phyloP scores from a whole-genome alignment of 1,139 yeast species.

The Yamadazyma oceani region DNA sequence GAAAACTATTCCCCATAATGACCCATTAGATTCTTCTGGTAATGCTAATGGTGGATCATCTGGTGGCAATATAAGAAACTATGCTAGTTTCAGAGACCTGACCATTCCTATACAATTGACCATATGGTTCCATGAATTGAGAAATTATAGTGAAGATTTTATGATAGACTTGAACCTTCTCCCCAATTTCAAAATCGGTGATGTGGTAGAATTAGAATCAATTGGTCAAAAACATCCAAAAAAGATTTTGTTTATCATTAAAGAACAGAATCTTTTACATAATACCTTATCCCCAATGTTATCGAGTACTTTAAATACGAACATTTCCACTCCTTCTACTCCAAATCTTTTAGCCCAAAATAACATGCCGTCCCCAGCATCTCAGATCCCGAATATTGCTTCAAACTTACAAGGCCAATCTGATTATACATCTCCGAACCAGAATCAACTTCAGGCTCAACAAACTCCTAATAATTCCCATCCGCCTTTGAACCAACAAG shows the following conservation, averaged over 20 bases:
- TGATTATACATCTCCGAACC: background rate
- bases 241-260: constrained; percentile 9
- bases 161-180: constrained; percentile 57
- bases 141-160: constrained; percentile 59
- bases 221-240: constrained; percentile 6
- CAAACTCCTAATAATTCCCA: constrained; percentile 1
- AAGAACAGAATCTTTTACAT: constrained; percentile 9
- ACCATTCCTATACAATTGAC: constrained; percentile 44
- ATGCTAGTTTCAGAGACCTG: constrained; percentile 10
- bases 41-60: too few relatives aligned
- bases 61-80: background rate
- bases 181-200: constrained; percentile 64
- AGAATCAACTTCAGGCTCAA: constrained; percentile 1
- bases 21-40: constrained; percentile 8
- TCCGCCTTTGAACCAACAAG: constrained; percentile 1
- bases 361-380: background rate
- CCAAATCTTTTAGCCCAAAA: constrained; percentile 1
- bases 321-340: constrained; percentile 1
- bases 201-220: constrained; percentile 59
- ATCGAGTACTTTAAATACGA: background rate
- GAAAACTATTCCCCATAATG: constrained; percentile 11
- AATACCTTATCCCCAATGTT: background rate
- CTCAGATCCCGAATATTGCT: background rate
- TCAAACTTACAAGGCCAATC: background rate
- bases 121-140: constrained; percentile 73